These are phyloP conservation scores for Penicillium lagena DNA, from an alignment of 495 filamentous ascomycete genomes.

Conservation along the genomic window DNA sequence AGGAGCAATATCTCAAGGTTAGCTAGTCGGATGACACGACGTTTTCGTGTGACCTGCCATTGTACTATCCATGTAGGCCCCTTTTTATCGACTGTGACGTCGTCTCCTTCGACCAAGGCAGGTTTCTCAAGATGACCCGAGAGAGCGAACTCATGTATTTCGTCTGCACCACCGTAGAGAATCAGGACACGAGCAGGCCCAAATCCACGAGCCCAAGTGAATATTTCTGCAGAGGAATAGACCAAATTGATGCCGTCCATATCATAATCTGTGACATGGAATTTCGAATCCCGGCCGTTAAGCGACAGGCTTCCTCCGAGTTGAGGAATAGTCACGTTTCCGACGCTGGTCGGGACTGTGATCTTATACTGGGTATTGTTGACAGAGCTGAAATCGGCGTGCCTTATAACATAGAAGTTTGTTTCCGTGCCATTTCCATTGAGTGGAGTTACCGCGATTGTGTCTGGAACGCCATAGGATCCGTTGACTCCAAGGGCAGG, in stretches of 20 bases:
- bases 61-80: slow-evolving; percentile 41
- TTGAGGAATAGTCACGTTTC: slow-evolving; percentile 52
- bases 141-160: slow-evolving; percentile 57
- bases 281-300: slow-evolving; percentile 62
- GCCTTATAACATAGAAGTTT: slow-evolving; percentile 55
- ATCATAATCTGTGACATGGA: slow-evolving; percentile 63
- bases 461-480: slow-evolving; percentile 32
- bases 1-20: slow-evolving; percentile 47
- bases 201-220: slow-evolving; percentile 51
- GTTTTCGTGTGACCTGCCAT: slow-evolving; percentile 33
- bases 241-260: slow-evolving; percentile 50
- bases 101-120: slow-evolving; percentile 14
- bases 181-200: slow-evolving; percentile 50
- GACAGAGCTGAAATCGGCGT: slow-evolving; percentile 46
- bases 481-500: slow-evolving; percentile 35
- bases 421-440: slow-evolving; percentile 33
- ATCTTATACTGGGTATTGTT: slow-evolving; percentile 49
- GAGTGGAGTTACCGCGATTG: slow-evolving; percentile 49
- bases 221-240: slow-evolving; percentile 67
- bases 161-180: slow-evolving; percentile 57
- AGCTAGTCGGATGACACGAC: slow-evolving; percentile 40
- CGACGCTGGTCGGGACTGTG: slow-evolving; percentile 46
- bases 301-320: slow-evolving; percentile 52
- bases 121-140: slow-evolving; percentile 15
- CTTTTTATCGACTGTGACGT: slow-evolving; percentile 20